Base-by-base conservation (phyloP, 2,329 filamentous ascomycete genomes). In the Aaosphaeria arxii region DNA sequence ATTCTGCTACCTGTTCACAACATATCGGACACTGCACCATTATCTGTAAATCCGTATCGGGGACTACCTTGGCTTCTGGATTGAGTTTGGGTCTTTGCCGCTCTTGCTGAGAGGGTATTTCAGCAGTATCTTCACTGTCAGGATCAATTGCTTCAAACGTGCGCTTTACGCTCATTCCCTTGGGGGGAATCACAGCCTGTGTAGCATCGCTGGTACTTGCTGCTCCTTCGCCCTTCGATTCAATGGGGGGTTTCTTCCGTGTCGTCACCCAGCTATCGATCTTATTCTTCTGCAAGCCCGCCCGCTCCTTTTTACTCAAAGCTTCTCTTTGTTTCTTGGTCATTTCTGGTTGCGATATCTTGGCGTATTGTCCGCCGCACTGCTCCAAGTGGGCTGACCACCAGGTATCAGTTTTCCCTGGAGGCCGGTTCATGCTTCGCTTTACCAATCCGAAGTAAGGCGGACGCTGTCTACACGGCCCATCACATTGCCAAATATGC, bases 401-500 rank as follows among this genome's bases (percentile, higher is more conserved):
- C 73, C 73, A 76, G 7, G 51, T 61, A 57, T 76, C 73, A 36
- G 59, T 57, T 51, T 71, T 73, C 1, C 69, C 68, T 5, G 73
- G 73, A 6, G 72, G 50, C 31, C 73, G 59, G 52, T 76, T 75
- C 73, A 75, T 76, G 42, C 64, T 69, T n/a, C 73, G 59, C 58
- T 74, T 75, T 13, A 76, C 72, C 2, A 74, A 52, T 1, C 73
- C 73, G 54, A 74, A 75, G 55, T 64, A 74, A 2, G 72, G 73
- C 6, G 72, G 58, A 43, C 52, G 61, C 4, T 47, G 47, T 43
- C 61, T 64, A 50, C 73, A 76, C 9, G 65, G 63, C 6, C 73
- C 73, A 46, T 72, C 56, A 48, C 73, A 75, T 48, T 71, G 64
- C 73, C 73, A 76, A 28, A 75, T 56, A 52, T 76, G 73, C 6